Conservation (phyloP, 23 red algal genomes). For the Cyanidium caldarium region DNA sequence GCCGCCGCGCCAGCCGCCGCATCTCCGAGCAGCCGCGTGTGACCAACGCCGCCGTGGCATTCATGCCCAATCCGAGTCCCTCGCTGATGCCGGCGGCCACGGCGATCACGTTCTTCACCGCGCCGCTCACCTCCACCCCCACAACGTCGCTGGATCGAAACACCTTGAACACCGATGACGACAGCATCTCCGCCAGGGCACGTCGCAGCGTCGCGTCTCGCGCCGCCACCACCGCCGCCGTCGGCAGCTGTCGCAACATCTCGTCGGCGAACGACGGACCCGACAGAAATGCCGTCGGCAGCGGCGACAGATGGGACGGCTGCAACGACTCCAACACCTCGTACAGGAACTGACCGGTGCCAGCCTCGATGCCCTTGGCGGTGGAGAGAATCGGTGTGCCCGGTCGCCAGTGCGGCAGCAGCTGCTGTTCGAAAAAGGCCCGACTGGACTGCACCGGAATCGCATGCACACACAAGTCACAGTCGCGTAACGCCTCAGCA, state of each 20-base stretch:
- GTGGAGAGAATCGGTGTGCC: conserved; percentile 80
- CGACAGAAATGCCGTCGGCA: conserved; percentile 52
- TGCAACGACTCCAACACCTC: conserved; percentile 57
- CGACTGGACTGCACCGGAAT: conserved; percentile 68
- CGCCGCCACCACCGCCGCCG: conserved; percentile 77
- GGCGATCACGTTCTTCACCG: conserved; percentile 94
- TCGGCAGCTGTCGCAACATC: conserved; percentile 70
- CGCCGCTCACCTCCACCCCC: conserved; percentile 81
- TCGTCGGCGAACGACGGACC: conserved; percentile 86
- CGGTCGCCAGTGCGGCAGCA: conserved; percentile 3
- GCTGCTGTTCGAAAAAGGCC: conserved; percentile 27
- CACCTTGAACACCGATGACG: conserved; percentile 73
- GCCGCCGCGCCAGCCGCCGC: conserved; percentile 57
- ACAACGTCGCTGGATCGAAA: conserved; percentile 75
- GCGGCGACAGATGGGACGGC: conserved; percentile 10
- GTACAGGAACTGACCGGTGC: conserved; percentile 56
- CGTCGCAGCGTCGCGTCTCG: conserved; percentile 23
- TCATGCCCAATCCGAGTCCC: conserved; percentile 83
- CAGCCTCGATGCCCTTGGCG: conserved; percentile 74
- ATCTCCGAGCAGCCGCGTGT: conserved; percentile 92
- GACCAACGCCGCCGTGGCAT: conserved; percentile 87
- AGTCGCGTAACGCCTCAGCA: conserved; percentile 38
- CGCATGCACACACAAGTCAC: conserved; percentile 74
- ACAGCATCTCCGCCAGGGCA: conserved; percentile 49
- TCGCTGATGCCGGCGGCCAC: conserved; percentile 92